These are phyloP conservation scores for Isatis tinctoria DNA, from an alignment of 345 rosid genomes.

Conservation along the genomic window DNA sequence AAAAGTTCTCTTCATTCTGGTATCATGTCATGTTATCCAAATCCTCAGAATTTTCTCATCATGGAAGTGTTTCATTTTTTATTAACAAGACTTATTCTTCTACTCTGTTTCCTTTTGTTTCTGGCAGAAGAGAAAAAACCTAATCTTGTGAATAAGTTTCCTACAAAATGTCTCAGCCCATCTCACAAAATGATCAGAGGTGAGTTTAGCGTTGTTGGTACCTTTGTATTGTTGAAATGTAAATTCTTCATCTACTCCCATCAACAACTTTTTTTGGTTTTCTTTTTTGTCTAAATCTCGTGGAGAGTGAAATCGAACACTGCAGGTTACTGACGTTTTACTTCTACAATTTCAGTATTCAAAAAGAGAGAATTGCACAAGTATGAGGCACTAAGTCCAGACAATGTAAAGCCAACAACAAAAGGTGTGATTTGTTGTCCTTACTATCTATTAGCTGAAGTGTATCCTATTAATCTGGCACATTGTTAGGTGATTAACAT, in stretches of 20 bases:
- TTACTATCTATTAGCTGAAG: background rate
- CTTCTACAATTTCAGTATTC: slow-evolving; percentile 46
- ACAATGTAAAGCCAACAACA: slow-evolving; percentile 26
- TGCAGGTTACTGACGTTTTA: slow-evolving; percentile 14
- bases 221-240: background rate
- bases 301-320: background rate
- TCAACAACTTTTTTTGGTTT: background rate
- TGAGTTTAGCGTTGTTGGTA: slow-evolving; percentile 19
- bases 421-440: slow-evolving; percentile 40
- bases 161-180: slow-evolving; percentile 40
- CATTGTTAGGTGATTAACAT: background rate
- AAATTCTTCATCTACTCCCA: background rate
- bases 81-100: background rate
- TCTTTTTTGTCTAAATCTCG: background rate
- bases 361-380: slow-evolving; percentile 59
- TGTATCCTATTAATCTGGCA: background rate
- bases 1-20: slow-evolving; percentile 43
- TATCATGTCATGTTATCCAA: slow-evolving; percentile 5
- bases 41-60: background rate
- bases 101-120: background rate
- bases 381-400: slow-evolving; percentile 42
- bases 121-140: slow-evolving; percentile 29
- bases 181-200: slow-evolving; percentile 69
- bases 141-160: slow-evolving; percentile 23
- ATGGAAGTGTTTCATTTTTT: background rate